Evolutionary conservation across 73 alveolate genomes (phyloP), one percentile per base, ranked within the genome.

Genomic region (Diophrys sp.): DNA sequence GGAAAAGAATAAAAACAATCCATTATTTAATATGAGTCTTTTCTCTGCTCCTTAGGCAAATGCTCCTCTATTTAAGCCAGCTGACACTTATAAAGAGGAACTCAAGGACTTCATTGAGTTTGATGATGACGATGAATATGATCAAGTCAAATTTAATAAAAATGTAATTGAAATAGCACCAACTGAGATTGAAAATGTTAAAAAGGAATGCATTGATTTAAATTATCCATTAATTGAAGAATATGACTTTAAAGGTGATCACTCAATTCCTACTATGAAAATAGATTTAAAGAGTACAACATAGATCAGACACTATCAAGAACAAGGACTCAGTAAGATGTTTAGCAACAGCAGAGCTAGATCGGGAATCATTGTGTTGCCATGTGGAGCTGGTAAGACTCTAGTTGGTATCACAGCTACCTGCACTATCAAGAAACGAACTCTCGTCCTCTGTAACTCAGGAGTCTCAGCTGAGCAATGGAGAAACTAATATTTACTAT

Each of bases 341-440:
- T 96, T 96, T 80, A 82, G 89, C 56, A 93, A 93, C 55, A 99
- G 96, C 1, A 67, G 97, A 1, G 99, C 99, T 24, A 72, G 98
- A 75, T 88, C 98, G 5, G 99, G 99, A 27, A 94, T 97, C 76
- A 93, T 97, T 75, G 99, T 97, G 29, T 87, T 97, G 30, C 99
- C 99, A 1, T 97, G 99, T 80, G 99, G 99, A 2, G 98, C 99
- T 53, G 99, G 98, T 23, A 96, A 94, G 80, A 94, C 98, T 0
- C 77, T 96, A 44, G 98, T 92, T 2, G 98, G 98, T 29, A 90
- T 94, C 24, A 88, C 94, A 56, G 95, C 98, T 27, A 88, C 96
- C 54, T 89, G 97, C 84, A 94, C 98, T 31, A 82, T 96, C 26
- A 93, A 94, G 89, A 89, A 92, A 77, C 83, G 96, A 53, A 85